phyloP scores from a whole-genome alignment of 2,329 filamentous ascomycete genomes.

The Pseudogymnoascus sp. region DNA sequence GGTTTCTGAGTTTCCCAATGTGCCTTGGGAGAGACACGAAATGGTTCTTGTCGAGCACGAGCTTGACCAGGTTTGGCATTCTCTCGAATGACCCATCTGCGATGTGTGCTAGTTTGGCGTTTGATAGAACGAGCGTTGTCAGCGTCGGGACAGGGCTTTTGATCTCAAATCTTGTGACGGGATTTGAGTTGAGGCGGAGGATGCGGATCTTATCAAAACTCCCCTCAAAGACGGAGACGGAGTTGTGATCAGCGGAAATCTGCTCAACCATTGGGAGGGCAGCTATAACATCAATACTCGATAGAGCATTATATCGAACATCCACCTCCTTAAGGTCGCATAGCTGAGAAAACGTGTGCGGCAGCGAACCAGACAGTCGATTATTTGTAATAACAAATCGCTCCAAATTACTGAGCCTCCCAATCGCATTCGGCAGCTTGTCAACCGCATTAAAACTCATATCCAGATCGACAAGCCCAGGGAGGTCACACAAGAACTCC shows the following conservation, averaged over 20 bases:
- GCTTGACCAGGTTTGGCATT: slow-evolving; percentile 75
- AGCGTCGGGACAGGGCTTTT: slow-evolving; percentile 67
- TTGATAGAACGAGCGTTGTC: slow-evolving; percentile 80
- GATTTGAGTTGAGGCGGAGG: slow-evolving; percentile 87
- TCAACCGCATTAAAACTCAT: slow-evolving; percentile 93
- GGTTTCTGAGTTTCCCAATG: slow-evolving; percentile 70
- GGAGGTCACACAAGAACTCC: slow-evolving; percentile 71
- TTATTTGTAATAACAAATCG: slow-evolving; percentile 96
- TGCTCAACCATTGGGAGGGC: slow-evolving; percentile 80
- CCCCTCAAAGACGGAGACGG: slow-evolving; percentile 80
- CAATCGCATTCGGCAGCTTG: slow-evolving; percentile 67
- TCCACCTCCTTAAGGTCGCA: slow-evolving; percentile 75
- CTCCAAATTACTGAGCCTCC: slow-evolving; percentile 70
- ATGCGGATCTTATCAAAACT: slow-evolving; percentile 78
- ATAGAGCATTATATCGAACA: slow-evolving; percentile 84
- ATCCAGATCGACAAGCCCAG: slow-evolving; percentile 82
- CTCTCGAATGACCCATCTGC: slow-evolving; percentile 80
- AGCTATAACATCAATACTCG: slow-evolving; percentile 79
- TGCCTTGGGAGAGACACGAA: slow-evolving; percentile 82
- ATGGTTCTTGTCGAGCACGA: slow-evolving; percentile 90
- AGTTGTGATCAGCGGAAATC: slow-evolving; percentile 84
- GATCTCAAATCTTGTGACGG: slow-evolving; percentile 88
- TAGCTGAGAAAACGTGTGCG: slow-evolving; percentile 63
- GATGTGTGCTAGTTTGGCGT: slow-evolving; percentile 82
- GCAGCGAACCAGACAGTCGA: slow-evolving; percentile 66